phyloP scores from a whole-genome alignment of 1,284 basidiomycete species.

The Malassezia brasiliensis region DNA sequence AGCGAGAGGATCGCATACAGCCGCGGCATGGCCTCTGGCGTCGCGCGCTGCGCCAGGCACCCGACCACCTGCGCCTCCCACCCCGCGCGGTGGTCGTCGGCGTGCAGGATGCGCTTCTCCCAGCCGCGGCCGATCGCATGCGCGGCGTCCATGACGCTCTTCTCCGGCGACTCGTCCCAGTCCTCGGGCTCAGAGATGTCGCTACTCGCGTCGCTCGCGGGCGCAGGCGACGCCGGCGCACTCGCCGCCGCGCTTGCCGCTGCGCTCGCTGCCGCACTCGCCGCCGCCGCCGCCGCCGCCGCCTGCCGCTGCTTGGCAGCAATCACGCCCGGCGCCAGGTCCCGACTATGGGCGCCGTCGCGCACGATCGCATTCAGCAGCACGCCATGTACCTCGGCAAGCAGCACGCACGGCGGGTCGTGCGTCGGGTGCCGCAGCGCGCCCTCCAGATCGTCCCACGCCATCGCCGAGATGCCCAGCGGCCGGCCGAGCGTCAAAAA shows the following conservation, averaged over 20 bases:
- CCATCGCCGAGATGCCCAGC: constrained; percentile 76
- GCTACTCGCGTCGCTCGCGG: constrained; percentile 19
- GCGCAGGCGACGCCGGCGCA: constrained; percentile 29
- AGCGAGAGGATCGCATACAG: constrained; percentile 39
- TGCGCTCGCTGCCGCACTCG: constrained; percentile 16
- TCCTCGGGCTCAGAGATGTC: background rate
- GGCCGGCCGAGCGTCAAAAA: constrained; percentile 70
- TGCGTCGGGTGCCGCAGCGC: constrained; percentile 66
- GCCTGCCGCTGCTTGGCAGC: constrained; percentile 9
- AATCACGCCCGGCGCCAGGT: constrained; percentile 13
- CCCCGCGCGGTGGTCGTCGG: constrained; percentile 32
- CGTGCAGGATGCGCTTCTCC: constrained; percentile 29
- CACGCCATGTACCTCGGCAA: constrained; percentile 77
- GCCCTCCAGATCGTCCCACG: constrained; percentile 84
- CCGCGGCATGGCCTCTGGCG: constrained; percentile 32
- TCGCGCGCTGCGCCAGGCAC: constrained; percentile 31
- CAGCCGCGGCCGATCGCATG: constrained; percentile 27
- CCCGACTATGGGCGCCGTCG: constrained; percentile 54
- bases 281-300: constrained; percentile 21
- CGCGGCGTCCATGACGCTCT: constrained; percentile 26
- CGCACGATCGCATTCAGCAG: constrained; percentile 74
- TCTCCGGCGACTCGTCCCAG: constrained; percentile 21
- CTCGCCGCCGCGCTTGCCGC: constrained; percentile 11
- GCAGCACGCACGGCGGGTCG: constrained; percentile 64
- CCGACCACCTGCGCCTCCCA: constrained; percentile 39